A percentile compares a stretch with the other conserved stretches of the same genome.
phyloP scores from a whole-genome alignment of 768 basidiomycete species.

The Sporobolomyces roseus region DNA sequence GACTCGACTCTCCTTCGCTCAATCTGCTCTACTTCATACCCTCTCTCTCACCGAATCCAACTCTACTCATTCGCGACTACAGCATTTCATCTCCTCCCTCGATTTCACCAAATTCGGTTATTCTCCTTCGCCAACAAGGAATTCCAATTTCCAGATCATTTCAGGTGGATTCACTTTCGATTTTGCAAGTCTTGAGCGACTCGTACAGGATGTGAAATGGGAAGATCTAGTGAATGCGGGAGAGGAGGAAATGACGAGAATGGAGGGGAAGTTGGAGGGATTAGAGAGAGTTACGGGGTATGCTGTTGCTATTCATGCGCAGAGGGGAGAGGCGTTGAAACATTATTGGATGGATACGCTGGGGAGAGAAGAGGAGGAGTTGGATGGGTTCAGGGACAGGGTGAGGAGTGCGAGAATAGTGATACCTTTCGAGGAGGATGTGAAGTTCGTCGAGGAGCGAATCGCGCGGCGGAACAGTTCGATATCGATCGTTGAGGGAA shows the following conservation, averaged over 20 bases:
- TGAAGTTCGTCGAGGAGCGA: not conserved
- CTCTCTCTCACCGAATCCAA: constrained; percentile 26
- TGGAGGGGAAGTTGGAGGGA: not conserved
- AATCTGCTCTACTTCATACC: constrained; percentile 16
- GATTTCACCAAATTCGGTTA: constrained; percentile 6
- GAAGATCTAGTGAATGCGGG: not conserved
- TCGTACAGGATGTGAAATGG: constrained; percentile 5
- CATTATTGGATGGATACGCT: constrained; percentile 28
- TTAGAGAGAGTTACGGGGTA: not conserved
- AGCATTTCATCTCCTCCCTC: constrained; percentile 16
- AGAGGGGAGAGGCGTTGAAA: constrained; percentile 14
- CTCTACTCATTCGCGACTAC: not conserved
- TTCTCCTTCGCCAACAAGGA: not conserved
- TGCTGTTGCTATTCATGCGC: constrained; percentile 8
- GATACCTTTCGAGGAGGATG: constrained; percentile 1
- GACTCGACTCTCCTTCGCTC: constrained; percentile 7
- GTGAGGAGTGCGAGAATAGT: constrained; percentile 7
- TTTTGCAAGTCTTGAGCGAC: constrained; percentile 7
- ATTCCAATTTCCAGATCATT: constrained; percentile 26
- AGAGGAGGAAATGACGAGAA: not conserved
- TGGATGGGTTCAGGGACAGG: constrained; percentile 6
- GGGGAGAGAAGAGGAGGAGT: not conserved
- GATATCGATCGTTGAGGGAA: not conserved
- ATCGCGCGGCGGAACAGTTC: not conserved
- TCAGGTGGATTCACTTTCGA: constrained; percentile 21